Base-by-base conservation (phyloP, 441 rosid species). In the California macrophylla region DNA sequence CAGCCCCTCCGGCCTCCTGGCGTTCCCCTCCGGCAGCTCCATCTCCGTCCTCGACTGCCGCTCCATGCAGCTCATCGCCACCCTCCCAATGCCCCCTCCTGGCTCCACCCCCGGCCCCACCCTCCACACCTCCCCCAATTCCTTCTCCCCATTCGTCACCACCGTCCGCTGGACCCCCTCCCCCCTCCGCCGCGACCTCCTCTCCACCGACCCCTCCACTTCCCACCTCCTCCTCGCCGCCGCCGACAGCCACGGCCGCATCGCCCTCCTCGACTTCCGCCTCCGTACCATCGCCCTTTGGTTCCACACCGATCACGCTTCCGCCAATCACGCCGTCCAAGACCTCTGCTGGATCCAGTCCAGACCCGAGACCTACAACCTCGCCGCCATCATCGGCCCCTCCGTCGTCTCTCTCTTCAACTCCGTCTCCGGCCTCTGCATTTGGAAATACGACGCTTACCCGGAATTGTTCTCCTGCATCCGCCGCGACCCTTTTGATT, bases 401-500 rank as follows among this genome's bases (percentile, higher is more conserved):
- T 88, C 98, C 6, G 60, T 75, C 26, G 85, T 93, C 23, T 86
- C 89, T 2, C 75, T 89, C 18, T 89, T 85, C 78, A 71, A 80
- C 50, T 21, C 85, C 72, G n/a, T 81, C 73, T 21, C 82, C 3
- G 81, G 80, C 9, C 52, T 63, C 0, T 81, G 92, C 74, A 80
- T 93, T 73, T 93, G 91, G 83, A 90, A 85, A 69, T 91, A 88
- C 80, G 95, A 93, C 50, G 83, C 93, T 0, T 84, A 91, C 4
- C 85, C 90, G 5, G 97, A 89, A 84, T 77, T 80, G 56, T 82
- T 93, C 71, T 91, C 96, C 3, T 88, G 96, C 70, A 54, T 88
- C 73, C 93, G 92, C 54, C 92, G 93, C 15, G 93, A 93, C 83
- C 96, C 98, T 4, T 91, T 82, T 52, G 96, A 91, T 82, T 83